Evolutionary conservation across 305 asterid species (phyloP), one percentile per base, ranked within the genome.

Genomic region (Rubia peregrina): DNA sequence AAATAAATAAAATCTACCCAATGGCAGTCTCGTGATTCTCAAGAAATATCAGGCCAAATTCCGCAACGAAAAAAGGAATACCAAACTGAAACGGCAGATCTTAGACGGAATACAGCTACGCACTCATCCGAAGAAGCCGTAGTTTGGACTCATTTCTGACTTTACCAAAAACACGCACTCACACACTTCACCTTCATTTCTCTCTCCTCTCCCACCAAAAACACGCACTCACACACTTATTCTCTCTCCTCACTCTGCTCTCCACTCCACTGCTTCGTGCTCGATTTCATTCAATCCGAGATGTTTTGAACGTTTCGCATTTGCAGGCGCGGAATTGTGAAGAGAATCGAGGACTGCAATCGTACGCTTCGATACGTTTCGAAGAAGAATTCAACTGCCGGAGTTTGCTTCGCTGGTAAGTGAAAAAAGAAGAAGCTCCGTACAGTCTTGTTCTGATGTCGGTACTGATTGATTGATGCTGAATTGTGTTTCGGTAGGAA

Each of bases 101-200:
- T 53, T 19, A 44, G 57, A 24, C 74, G 78, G 74, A 62, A 56
- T 69, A 73, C 74, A 69, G 74, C 74, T 14, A 61, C 26, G 72
- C 74, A 68, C 36, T 7, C 68, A 13, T 6, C 68, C 51, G 68
- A 41, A 64, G 68, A 41, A 64, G 68, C 68, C 53, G 49, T n/a
- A 69, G 63, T 65, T 65, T 61, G 44, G 67, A 57, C 74, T 57
- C 57, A 46, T 70, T 60, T 21, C 48, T 42, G 67, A 57, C 68
- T 60, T 43, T 42, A 36, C 43, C 59, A 65, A 65, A 60, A 42
- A 53, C 76, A 74, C 72, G 36, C 53, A 22, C 59, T 61, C 60
- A 56, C 67, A n/a, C 43, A 46, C 48, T 24, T 36, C 67, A 21
- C 30, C 46, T 33, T 7, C 26, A 26, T 63, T 14, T 63, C 67